Conservation (phyloP, 2,329 filamentous ascomycete species). For the Penicillium sp. region DNA sequence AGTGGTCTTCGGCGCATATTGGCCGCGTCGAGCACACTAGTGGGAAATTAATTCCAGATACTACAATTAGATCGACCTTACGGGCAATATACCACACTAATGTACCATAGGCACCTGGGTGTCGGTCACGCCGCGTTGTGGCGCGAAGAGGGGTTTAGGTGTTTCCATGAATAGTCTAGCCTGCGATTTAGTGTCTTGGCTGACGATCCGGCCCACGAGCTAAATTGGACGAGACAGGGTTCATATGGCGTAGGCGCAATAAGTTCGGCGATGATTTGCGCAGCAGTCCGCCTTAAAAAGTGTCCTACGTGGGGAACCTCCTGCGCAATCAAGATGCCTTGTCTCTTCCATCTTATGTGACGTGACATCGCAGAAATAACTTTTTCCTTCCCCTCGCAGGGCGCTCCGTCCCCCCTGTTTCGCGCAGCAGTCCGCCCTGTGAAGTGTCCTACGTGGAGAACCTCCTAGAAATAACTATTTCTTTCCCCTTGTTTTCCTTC, state of each 20-base stretch:
- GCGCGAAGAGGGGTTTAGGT: background rate
- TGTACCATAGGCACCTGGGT: background rate
- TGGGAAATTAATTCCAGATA: background rate
- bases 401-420: background rate
- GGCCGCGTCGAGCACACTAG: background rate
- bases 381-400: background rate
- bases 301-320: background rate
- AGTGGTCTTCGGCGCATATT: background rate
- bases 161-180: background rate
- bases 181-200: background rate
- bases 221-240: background rate
- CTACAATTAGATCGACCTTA: background rate
- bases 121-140: background rate
- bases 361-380: background rate
- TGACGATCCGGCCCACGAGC: constrained; percentile 1
- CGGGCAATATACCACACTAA: background rate
- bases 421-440: no score
- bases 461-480: no score
- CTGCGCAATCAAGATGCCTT: background rate
- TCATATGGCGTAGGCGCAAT: background rate
- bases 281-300: background rate
- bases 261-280: background rate
- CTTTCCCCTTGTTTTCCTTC: background rate
- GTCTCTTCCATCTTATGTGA: background rate
- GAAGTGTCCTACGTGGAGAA: no score